Percentiles rank a stretch among this genome's conserved stretches.
Evolutionary conservation across 331 rosid species (phyloP).

Genomic region (Cydonia oblonga): DNA sequence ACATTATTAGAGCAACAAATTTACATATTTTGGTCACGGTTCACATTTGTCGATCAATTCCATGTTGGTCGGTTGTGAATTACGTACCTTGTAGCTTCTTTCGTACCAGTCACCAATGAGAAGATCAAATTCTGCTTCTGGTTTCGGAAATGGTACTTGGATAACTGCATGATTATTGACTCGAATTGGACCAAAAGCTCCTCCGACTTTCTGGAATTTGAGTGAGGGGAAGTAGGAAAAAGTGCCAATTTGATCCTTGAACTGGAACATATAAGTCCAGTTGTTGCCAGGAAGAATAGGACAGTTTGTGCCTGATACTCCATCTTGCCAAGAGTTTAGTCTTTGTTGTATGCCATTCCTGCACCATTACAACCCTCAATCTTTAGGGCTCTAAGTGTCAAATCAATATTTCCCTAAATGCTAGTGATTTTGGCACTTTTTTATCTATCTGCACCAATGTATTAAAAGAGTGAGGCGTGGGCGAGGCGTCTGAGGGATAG

Average conservation of each 20-base stretch:
- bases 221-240: conserved; percentile 22
- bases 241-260: conserved; percentile 21
- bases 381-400: background rate
- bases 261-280: conserved; percentile 18
- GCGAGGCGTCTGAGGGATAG: too few relatives aligned
- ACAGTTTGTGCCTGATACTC: conserved; percentile 22
- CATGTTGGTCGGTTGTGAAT: background rate
- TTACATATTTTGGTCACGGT: background rate
- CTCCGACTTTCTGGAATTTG: conserved; percentile 19
- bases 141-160: conserved; percentile 12
- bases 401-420: too few relatives aligned
- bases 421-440: too few relatives aligned
- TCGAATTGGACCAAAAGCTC: conserved; percentile 1
- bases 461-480: too few relatives aligned
- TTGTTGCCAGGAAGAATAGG: conserved; percentile 11
- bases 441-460: too few relatives aligned
- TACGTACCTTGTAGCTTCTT: conserved; percentile 13
- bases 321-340: conserved; percentile 23
- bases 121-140: conserved; percentile 22
- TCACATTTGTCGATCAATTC: background rate
- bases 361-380: background rate
- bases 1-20: background rate
- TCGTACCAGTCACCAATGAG: conserved; percentile 21
- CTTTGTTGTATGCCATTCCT: conserved; percentile 28
- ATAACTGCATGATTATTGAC: background rate